Conservation (phyloP, 371 early-diverging fungal genomes). For the Mucor mucedo region DNA sequence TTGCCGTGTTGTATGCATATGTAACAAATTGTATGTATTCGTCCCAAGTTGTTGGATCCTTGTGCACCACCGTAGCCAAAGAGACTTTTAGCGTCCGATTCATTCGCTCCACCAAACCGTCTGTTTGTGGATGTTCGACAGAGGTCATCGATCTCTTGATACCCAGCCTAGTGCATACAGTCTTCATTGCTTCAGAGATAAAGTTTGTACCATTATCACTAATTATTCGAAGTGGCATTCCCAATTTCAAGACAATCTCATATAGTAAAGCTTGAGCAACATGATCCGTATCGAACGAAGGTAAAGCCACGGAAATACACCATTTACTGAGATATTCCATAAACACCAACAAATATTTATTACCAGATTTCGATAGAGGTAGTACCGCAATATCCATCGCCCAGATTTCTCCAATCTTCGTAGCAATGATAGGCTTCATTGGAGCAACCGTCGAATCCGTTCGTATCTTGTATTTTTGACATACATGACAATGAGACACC, state of each 20-base stretch:
- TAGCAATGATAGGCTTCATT: no score
- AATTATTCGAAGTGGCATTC: slow-evolving; percentile 2
- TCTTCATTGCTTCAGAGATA: slow-evolving; percentile 15
- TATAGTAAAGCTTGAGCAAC: neutral
- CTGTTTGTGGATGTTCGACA: slow-evolving; percentile 29
- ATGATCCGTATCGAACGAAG: slow-evolving; percentile 2
- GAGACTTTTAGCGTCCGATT: no score
- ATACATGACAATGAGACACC: neutral
- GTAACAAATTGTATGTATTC: slow-evolving; percentile 23
- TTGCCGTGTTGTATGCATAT: slow-evolving; percentile 28
- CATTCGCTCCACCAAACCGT: slow-evolving; percentile 26
- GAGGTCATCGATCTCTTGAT: slow-evolving; percentile 18
- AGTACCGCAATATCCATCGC: slow-evolving; percentile 18
- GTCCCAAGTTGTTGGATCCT: slow-evolving; percentile 15
- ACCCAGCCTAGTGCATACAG: slow-evolving; percentile 7
- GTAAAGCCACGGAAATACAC: slow-evolving; percentile 19
- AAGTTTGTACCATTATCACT: slow-evolving; percentile 13
- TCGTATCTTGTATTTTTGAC: no score
- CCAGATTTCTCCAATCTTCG: slow-evolving; percentile 11
- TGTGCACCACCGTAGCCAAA: slow-evolving; percentile 12
- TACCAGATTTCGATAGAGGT: slow-evolving; percentile 14
- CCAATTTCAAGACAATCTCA: neutral
- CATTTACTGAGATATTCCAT: slow-evolving; percentile 30
- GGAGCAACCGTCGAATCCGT: no score
- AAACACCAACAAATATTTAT: slow-evolving; percentile 24